Percentiles rank a stretch among this genome's conserved stretches.
Conservation (phyloP, 805 yeast genomes). For the Zygotorulaspora chibaensis region DNA sequence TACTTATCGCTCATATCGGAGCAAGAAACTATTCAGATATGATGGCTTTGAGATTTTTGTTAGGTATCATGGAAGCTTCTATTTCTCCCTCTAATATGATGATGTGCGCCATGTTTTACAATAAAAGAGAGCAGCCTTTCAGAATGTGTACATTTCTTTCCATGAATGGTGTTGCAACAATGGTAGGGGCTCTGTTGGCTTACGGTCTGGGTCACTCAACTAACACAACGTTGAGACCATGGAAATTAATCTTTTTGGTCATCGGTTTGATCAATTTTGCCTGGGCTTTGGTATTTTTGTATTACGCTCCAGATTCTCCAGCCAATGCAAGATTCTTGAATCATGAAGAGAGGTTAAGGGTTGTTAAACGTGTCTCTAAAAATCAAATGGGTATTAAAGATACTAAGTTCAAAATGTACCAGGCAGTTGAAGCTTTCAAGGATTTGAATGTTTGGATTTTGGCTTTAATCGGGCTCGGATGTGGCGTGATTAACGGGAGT, state of each 20-base stretch:
- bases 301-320: slow-evolving; percentile 38
- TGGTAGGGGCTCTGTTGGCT: slow-evolving; percentile 27
- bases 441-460: slow-evolving; percentile 15
- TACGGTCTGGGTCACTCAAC: slow-evolving; percentile 28
- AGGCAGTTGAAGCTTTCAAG: slow-evolving; percentile 14
- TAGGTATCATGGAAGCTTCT: slow-evolving; percentile 31
- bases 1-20: slow-evolving; percentile 19
- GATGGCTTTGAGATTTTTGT: slow-evolving; percentile 22
- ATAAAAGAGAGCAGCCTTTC: slow-evolving; percentile 31
- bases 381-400: slow-evolving; percentile 23
- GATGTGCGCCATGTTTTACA: slow-evolving; percentile 35
- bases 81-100: slow-evolving; percentile 35
- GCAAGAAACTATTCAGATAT: slow-evolving; percentile 16
- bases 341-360: slow-evolving; percentile 33
- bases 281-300: slow-evolving; percentile 32
- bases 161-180: slow-evolving; percentile 32
- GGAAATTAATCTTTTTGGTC: slow-evolving; percentile 26
- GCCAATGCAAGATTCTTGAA: slow-evolving; percentile 33
- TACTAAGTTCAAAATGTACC: slow-evolving; percentile 14
- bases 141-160: slow-evolving; percentile 37
- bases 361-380: slow-evolving; percentile 24
- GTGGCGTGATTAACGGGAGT: slow-evolving; percentile 21
- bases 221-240: slow-evolving; percentile 21
- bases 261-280: slow-evolving; percentile 38
- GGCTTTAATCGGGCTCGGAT: slow-evolving; percentile 18